These are phyloP conservation scores for Fusarium staphyleae DNA, from an alignment of 2,329 filamentous ascomycete genomes.

Conservation along the genomic window DNA sequence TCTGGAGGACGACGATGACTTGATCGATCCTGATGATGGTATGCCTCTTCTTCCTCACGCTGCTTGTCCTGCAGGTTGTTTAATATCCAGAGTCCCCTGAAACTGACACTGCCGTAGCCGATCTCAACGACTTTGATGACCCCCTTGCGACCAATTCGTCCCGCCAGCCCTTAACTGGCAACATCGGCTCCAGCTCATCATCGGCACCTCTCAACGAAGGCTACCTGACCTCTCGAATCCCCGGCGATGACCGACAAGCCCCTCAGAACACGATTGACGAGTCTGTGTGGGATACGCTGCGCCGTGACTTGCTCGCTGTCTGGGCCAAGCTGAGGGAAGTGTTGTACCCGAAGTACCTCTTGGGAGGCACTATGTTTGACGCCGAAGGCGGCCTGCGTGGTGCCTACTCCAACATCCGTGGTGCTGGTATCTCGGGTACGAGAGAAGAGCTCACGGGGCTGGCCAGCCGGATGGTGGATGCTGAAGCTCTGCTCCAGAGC, in stretches of 20 bases:
- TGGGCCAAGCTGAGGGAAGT: slow-evolving; percentile 99
- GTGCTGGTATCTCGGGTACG: slow-evolving; percentile 64
- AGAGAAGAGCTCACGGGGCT: slow-evolving; percentile 68
- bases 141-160: slow-evolving; percentile 74
- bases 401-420: slow-evolving; percentile 67
- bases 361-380: slow-evolving; percentile 73
- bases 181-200: slow-evolving; percentile 72
- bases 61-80: neutral
- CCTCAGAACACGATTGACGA: slow-evolving; percentile 96
- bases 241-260: slow-evolving; percentile 89
- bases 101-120: slow-evolving; percentile 60
- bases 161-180: slow-evolving; percentile 82
- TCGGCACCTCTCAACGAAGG: slow-evolving; percentile 69
- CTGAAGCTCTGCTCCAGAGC: slow-evolving; percentile 67
- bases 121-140: slow-evolving; percentile 92
- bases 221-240: slow-evolving; percentile 88
- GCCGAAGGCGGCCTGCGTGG: slow-evolving; percentile 61
- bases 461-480: slow-evolving; percentile 68
- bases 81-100: neutral
- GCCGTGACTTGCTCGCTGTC: slow-evolving; percentile 87
- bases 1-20: slow-evolving; percentile 67
- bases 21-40: slow-evolving; percentile 85
- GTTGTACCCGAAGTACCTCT: slow-evolving; percentile 91
- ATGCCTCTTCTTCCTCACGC: slow-evolving; percentile 33
- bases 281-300: slow-evolving; percentile 95